Base-by-base conservation (phyloP, 2,329 filamentous ascomycete species). In the Verticillium nubilum region DNA sequence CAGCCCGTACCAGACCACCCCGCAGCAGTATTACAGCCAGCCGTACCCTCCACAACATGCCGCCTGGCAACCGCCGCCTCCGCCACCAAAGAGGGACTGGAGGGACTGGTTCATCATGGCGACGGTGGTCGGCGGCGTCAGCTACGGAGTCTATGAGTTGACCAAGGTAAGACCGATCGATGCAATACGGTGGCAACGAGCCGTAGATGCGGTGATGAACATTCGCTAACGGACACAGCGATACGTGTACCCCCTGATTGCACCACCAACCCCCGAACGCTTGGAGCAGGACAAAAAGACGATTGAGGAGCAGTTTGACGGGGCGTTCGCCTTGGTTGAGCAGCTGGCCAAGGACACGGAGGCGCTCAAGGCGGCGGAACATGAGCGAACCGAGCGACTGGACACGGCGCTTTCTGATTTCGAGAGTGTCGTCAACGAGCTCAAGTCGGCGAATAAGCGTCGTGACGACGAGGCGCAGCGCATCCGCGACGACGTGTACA, bases 41-140 rank as follows among this genome's bases (percentile, higher is more conserved):
- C 72, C 73, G 58, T 82, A 82, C 59, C 75, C 79, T 57, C 80
- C 79, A 56, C 80, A 80, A 61, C 76, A 81, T 60, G 77, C 73
- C 60, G 77, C 80, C 65, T 87, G 84, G 84, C 84, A 85, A 67
- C 79, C 79, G 29, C 77, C 84, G 3, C 81, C 81, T 1, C 79
- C 83, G 59, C 76, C 86, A 2, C 92, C 92, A 3, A 88, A 86
- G 71, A 83, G 95, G 69, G 95, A 99, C 76, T 99, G 95, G 95
- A 85, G 96, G 62, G 95, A 99, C 72, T 98, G 92, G 90, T 99
- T 99, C 76, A 98, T 99, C 74, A 97, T 98, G 92, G 95, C 95
- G 7, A 99, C 95, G 0, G 91, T 98, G 13, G 89, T 96, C 63
- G 89, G 92, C 60, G 92, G 93, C 55, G 88, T 97, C 23, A 84